Evolutionary conservation across 305 asterid genomes (phyloP), one percentile per base, ranked within the genome.

Genomic region (Fraxinus latifolia): DNA sequence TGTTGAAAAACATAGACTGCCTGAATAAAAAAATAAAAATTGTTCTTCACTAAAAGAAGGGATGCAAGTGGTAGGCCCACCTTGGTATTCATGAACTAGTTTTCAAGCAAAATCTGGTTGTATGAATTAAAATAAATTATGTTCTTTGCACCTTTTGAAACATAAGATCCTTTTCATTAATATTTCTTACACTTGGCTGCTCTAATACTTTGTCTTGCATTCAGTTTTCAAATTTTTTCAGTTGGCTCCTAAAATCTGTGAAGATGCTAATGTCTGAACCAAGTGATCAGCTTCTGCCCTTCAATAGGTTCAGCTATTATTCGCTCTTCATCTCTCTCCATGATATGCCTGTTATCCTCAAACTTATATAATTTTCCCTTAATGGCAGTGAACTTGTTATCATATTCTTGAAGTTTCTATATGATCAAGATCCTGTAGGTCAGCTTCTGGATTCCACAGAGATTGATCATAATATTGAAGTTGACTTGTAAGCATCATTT

Each of bases 211-310:
- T 79, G 19, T 78, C 67, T 78, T 88, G 44, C 80, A 76, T 83
- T 76, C 91, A 96, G 99, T 96, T 92, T 84, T 92, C 99, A 80
- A 96, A 94, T 88, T 96, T 96, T 89, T 94, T 96, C 96, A 91
- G 90, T 89, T 96, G 99, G 99, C 97, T 96, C 88, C 93, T 91
- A 81, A 96, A 93, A 88, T 92, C 91, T 55, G 94, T 91, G 86
- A 94, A 92, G 94, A 90, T 91, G 76, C 91, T 96, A 79, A 92
- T 93, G 97, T 93, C 99, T 47, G 98, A 96, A 87, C 96, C 97
- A 84, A 91, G 95, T 65, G 97, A 96, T 85, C 96, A 93, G 84
- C 94, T 92, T 87, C 88, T 84, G 82, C 98, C 97, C 74, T 93
- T 96, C 88, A 96, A 92, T 86, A 94, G 99, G 99, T 96, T 87